Evolutionary conservation across 2,329 filamentous ascomycete species (phyloP).

Genomic region (Xylariales sp.): DNA sequence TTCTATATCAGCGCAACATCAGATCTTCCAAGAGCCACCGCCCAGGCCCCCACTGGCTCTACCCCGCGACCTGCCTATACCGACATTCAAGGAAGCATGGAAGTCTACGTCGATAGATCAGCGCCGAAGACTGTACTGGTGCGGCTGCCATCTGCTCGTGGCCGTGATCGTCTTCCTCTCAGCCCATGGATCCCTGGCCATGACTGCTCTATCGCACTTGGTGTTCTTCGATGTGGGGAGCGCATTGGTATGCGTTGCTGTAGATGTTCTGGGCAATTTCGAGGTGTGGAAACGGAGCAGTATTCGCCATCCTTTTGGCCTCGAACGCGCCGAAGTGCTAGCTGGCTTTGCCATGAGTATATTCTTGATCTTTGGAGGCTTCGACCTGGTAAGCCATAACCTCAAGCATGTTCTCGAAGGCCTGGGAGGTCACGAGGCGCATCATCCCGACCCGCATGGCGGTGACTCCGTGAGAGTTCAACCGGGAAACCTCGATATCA

Average conservation of each 20-base stretch:
- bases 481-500: constrained; percentile 73
- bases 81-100: constrained; percentile 83
- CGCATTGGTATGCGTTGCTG: constrained; percentile 82
- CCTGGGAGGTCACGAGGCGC: constrained; percentile 64
- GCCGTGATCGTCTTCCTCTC: constrained; percentile 82
- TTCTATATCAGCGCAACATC: constrained; percentile 80
- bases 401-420: constrained; percentile 85
- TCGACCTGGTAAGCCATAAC: constrained; percentile 91
- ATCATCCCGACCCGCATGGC: constrained; percentile 61
- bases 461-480: constrained; percentile 52
- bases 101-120: constrained; percentile 87
- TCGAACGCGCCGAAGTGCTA: constrained; percentile 89
- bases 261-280: constrained; percentile 93
- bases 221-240: constrained; percentile 94
- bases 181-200: constrained; percentile 78
- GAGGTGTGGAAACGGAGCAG: constrained; percentile 94
- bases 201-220: constrained; percentile 87
- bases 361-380: constrained; percentile 93
- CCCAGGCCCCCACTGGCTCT: constrained; percentile 80
- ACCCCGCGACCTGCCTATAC: constrained; percentile 86
- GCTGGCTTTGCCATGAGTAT: constrained; percentile 95
- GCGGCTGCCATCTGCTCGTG: constrained; percentile 78
- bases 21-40: constrained; percentile 92
- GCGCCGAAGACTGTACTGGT: constrained; percentile 79
- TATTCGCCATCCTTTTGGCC: constrained; percentile 87